Evolutionary conservation across 2,329 filamentous ascomycete species (phyloP), one percentile per base, ranked within the genome.

Genomic region (Colletotrichum higginsianum): DNA sequence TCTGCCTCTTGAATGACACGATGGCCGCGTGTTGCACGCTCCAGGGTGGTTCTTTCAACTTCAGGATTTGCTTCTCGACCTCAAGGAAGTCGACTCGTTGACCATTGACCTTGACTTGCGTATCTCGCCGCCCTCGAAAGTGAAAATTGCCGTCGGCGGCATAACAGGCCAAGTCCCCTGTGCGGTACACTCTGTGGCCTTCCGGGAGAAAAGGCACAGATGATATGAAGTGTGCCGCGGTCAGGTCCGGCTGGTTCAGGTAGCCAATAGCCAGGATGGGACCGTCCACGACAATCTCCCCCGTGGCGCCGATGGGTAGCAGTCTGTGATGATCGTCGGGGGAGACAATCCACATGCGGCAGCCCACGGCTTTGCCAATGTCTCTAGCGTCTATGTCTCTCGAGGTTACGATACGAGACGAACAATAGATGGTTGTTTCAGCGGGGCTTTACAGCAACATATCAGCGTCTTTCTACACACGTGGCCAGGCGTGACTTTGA

Each of bases 201-300:
- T 47, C 44, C 0, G 44, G 16, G 16, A 47, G 44, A 18, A 47
- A 47, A 9, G 44, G 44, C 6, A 47, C 44, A 21, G 44, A 47
- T 4, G 44, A n/a, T 16, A 11, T n/a, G 16, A 47, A 47, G 44
- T 18, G 15, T 1, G 44, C 44, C 3, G 44, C 44, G 4, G 44
- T 47, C 44, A 6, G 6, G 16, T 47, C 44, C 0, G 18, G 44
- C 1, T 21, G 16, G 16, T n/a, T n/a, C 1, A 47, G 16, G 13
- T 47, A 47, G n/a, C 44, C 44, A 9, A 18, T 16, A n/a, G 44
- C 44, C 0, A 47, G 7, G 11, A 64, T 60, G 0, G 71, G 50
- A 5, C 75, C 73, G 56, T 75, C 72, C 9, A 78, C 67, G 1
- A 77, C 50, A 2, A 78, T 50, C 58, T 78, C 76, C 12, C 76